Evolutionary conservation across 345 rosid species (phyloP).

Genomic region (Rhizophora mangle): DNA sequence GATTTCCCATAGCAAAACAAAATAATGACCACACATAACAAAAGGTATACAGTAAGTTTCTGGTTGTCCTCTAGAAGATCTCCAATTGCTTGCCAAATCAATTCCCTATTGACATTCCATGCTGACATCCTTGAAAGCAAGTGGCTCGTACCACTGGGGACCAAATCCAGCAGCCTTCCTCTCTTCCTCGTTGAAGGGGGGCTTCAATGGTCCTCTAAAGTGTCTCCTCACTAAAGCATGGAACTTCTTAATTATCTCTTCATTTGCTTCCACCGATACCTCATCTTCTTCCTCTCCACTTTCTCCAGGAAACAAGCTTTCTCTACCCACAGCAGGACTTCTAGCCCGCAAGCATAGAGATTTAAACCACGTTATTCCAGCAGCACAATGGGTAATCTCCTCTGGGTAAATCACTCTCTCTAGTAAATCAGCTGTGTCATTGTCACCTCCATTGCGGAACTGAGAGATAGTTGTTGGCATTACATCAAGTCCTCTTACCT

Average conservation of each 20-base stretch:
- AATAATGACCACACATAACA: too few relatives aligned
- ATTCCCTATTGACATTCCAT: neutral
- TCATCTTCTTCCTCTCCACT: slow-evolving; percentile 25
- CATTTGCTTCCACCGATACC: slow-evolving; percentile 28
- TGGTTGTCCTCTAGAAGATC: too few relatives aligned
- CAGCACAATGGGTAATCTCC: slow-evolving; percentile 91
- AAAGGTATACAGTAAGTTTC: too few relatives aligned
- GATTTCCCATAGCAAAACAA: too few relatives aligned
- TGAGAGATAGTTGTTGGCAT: slow-evolving; percentile 80
- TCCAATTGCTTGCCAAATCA: neutral
- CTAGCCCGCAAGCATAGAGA: slow-evolving; percentile 59
- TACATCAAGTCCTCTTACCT: slow-evolving; percentile 96
- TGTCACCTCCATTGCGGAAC: slow-evolving; percentile 77
- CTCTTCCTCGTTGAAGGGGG: slow-evolving; percentile 84
- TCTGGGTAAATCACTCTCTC: slow-evolving; percentile 83
- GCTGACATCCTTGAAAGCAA: slow-evolving; percentile 49
- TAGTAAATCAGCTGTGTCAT: slow-evolving; percentile 63
- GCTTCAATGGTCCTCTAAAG: slow-evolving; percentile 94
- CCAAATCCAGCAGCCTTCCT: slow-evolving; percentile 92
- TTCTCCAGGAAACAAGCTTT: slow-evolving; percentile 16
- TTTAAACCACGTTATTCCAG: slow-evolving; percentile 90
- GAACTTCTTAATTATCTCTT: slow-evolving; percentile 58
- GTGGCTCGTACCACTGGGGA: slow-evolving; percentile 85
- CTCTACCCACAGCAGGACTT: slow-evolving; percentile 17
- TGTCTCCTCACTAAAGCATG: slow-evolving; percentile 59